Conservation (phyloP, 2,329 filamentous ascomycete genomes). For the Raffaelea ambrosiae region DNA sequence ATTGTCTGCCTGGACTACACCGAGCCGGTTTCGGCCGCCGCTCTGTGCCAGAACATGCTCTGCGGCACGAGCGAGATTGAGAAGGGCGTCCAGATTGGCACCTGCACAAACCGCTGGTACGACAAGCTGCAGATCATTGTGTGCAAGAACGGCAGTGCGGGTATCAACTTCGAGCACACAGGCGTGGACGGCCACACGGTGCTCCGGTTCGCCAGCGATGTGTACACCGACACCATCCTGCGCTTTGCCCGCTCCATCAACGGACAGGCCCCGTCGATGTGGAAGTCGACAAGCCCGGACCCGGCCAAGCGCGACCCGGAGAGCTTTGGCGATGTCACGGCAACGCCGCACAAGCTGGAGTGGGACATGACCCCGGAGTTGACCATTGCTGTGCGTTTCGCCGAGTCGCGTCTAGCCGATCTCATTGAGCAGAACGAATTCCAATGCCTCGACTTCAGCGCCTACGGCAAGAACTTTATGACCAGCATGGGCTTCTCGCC, state of each 20-base stretch:
- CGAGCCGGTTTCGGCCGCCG: slow-evolving; percentile 69
- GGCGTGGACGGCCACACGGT: slow-evolving; percentile 97
- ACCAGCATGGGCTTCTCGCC: slow-evolving; percentile 95
- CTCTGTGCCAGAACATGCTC: slow-evolving; percentile 97
- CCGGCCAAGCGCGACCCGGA: slow-evolving; percentile 85
- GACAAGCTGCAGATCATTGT: slow-evolving; percentile 99
- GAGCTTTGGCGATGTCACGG: slow-evolving; percentile 88
- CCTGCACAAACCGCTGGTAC: slow-evolving; percentile 97
- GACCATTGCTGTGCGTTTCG: slow-evolving; percentile 84
- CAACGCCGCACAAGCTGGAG: slow-evolving; percentile 89
- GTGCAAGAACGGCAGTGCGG: slow-evolving; percentile 95
- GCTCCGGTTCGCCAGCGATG: slow-evolving; percentile 86
- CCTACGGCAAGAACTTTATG: slow-evolving; percentile 96
- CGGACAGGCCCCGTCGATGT: slow-evolving; percentile 81
- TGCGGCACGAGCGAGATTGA: slow-evolving; percentile 90
- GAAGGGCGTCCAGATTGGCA: slow-evolving; percentile 90
- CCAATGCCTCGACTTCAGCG: slow-evolving; percentile 76
- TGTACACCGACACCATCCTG: slow-evolving; percentile 96
- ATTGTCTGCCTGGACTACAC: slow-evolving; percentile 89
- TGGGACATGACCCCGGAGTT: slow-evolving; percentile 97
- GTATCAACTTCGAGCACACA: slow-evolving; percentile 99
- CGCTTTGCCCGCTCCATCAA: slow-evolving; percentile 94
- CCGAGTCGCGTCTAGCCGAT: slow-evolving; percentile 88
- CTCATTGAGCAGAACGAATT: slow-evolving; percentile 97
- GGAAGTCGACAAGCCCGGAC: slow-evolving; percentile 85